Evolutionary conservation across 306 rosid species (phyloP).

Genomic region (Gastrolobium villosum): DNA sequence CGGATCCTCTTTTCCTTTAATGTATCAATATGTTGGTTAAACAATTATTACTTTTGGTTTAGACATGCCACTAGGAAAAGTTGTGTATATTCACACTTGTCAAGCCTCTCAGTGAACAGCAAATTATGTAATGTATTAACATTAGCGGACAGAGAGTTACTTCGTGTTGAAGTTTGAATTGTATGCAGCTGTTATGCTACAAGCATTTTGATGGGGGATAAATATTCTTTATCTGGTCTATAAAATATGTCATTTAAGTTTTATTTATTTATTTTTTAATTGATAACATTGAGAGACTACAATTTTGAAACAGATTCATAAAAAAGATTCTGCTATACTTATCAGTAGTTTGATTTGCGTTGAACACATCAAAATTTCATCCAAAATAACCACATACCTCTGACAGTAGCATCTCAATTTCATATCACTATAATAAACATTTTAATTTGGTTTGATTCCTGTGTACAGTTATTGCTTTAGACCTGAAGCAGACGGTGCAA

Average conservation of each 20-base stretch:
- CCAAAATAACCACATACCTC: constrained; percentile 17
- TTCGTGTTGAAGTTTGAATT: constrained; percentile 12
- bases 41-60: constrained; percentile 14
- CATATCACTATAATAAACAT: constrained; percentile 23
- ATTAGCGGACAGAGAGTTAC: background rate
- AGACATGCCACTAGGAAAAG: constrained; percentile 21
- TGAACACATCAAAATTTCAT: constrained; percentile 6
- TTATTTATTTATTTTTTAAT: background rate
- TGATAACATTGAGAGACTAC: background rate
- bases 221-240: constrained; percentile 3
- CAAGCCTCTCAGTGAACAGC: constrained; percentile 15
- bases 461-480: constrained; percentile 79
- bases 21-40: constrained; percentile 11
- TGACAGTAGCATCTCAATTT: constrained; percentile 21
- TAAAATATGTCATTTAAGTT: background rate
- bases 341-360: constrained; percentile 33
- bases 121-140: constrained; percentile 4
- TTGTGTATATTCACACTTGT: background rate
- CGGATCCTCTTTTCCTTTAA: constrained; percentile 11
- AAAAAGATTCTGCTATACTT: constrained; percentile 10
- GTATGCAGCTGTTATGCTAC: background rate
- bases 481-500: constrained; percentile 85
- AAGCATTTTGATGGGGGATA: constrained; percentile 10
- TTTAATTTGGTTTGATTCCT: constrained; percentile 42
- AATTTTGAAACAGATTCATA: background rate